Percentiles rank a stretch among this genome's conserved stretches.
phyloP scores from a whole-genome alignment of 2,329 filamentous ascomycete species.

The Talaromyces sp. region DNA sequence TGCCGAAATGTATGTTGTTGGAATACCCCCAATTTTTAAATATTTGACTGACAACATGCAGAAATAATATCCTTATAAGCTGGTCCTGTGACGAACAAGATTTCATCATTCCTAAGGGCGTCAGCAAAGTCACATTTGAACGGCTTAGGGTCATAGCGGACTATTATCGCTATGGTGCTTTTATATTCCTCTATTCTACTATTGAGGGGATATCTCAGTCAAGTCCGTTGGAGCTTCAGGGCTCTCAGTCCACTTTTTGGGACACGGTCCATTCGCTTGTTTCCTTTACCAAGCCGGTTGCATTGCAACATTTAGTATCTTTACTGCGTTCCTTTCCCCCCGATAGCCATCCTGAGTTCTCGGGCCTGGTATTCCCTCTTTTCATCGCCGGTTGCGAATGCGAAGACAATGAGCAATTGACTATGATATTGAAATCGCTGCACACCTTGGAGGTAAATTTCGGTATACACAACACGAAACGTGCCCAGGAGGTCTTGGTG shows the following conservation, averaged over 20 bases:
- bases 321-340: conserved; percentile 24
- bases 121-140: conserved; percentile 20
- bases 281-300: conserved; percentile 23
- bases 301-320: conserved; percentile 23
- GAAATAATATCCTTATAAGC: conserved; percentile 27
- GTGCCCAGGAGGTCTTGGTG: conserved; percentile 9
- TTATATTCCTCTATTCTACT: conserved; percentile 33
- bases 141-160: conserved; percentile 33
- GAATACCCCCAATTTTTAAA: background rate
- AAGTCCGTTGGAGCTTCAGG: background rate
- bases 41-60: conserved; percentile 9
- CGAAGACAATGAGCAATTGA: conserved; percentile 17
- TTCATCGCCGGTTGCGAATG: conserved; percentile 34
- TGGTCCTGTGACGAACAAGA: conserved; percentile 26
- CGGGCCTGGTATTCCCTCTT: conserved; percentile 34
- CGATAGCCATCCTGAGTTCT: conserved; percentile 32
- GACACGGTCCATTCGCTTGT: conserved; percentile 17
- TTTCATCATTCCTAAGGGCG: conserved; percentile 29
- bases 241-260: background rate
- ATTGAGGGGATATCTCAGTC: conserved; percentile 23
- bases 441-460: conserved; percentile 27
- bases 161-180: conserved; percentile 34
- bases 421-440: conserved; percentile 23
- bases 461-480: conserved; percentile 10
- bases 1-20: conserved; percentile 23